Evolutionary conservation across 495 filamentous ascomycete genomes (phyloP).

Genomic region (Trypethelium eluteriae): DNA sequence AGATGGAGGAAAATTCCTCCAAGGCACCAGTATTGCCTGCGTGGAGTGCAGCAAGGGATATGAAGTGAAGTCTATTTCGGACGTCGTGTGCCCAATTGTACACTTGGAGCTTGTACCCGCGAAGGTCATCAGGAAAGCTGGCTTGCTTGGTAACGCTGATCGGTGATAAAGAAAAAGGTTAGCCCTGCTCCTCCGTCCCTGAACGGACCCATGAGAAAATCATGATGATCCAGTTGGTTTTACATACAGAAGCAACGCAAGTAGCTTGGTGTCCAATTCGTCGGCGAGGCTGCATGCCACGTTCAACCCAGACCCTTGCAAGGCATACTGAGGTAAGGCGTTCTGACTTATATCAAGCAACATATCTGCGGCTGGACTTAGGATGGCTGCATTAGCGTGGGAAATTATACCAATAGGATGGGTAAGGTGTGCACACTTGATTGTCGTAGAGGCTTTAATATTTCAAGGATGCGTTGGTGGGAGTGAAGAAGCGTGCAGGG

Average conservation of each 20-base stretch:
- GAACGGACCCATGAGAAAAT: neutral
- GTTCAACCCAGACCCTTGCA: conserved; percentile 9
- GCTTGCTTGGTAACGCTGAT: neutral
- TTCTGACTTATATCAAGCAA: conserved; percentile 1
- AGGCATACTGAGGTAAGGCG: neutral
- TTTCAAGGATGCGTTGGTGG: neutral
- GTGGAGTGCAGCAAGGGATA: neutral
- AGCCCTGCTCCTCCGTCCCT: neutral
- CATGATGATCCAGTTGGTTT: neutral
- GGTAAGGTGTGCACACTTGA: neutral
- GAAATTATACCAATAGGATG: too few species aligned
- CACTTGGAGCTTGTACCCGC: neutral
- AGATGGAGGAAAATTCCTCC: neutral
- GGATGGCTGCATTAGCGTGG: neutral
- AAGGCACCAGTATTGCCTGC: neutral
- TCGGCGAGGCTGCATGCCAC: conserved; percentile 4
- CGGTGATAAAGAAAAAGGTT: neutral
- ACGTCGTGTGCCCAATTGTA: conserved; percentile 1
- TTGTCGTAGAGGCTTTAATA: neutral
- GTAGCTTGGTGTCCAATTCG: conserved; percentile 3
- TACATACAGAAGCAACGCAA: conserved; percentile 3
- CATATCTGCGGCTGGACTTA: neutral
- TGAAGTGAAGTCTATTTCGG: neutral
- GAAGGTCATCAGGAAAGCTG: neutral
- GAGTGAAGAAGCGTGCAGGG: neutral